A percentile compares a stretch with the other conserved stretches of the same genome.
phyloP scores from a whole-genome alignment of 495 filamentous ascomycete genomes.

The Physcia stellaris region DNA sequence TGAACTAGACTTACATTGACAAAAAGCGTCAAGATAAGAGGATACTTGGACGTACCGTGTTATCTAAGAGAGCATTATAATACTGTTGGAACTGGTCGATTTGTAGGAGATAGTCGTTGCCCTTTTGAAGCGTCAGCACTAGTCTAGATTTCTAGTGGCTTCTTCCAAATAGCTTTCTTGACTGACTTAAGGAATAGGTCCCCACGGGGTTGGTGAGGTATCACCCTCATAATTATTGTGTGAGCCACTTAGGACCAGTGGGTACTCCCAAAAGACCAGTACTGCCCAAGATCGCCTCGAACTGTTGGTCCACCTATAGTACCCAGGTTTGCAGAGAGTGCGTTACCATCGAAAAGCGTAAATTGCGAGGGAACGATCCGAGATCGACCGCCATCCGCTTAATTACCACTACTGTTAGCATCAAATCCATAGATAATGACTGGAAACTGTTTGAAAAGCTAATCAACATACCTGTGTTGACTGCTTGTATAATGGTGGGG shows the following conservation, averaged over 20 bases:
- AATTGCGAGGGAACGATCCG: conserved; percentile 31
- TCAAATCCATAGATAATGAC: not conserved
- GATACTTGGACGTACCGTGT: conserved; percentile 4
- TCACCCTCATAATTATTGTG: conserved; percentile 46
- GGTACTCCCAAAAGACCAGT: conserved; percentile 19
- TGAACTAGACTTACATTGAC: too few species aligned
- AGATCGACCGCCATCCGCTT: conserved; percentile 40
- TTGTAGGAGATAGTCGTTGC: conserved; percentile 19
- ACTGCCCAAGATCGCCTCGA: conserved; percentile 15
- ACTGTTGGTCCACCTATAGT: conserved; percentile 26
- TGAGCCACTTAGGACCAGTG: conserved; percentile 33
- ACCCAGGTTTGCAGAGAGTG: conserved; percentile 27
- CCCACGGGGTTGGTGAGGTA: conserved; percentile 36
- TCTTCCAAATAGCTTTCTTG: not conserved
- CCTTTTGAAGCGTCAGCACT: too few species aligned
- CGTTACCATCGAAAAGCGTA: conserved; percentile 35
- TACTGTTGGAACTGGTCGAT: conserved; percentile 16
- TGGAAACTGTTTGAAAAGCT: not conserved
- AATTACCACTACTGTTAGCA: conserved; percentile 15
- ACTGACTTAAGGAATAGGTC: conserved; percentile 31
- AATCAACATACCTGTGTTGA: conserved; percentile 6
- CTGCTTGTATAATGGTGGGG: conserved; percentile 23
- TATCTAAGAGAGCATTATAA: conserved; percentile 8
- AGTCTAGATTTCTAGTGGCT: too few species aligned
- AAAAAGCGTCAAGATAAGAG: not conserved